Base-by-base conservation (phyloP, 768 basidiomycete species). In the Amanita exitialis region DNA sequence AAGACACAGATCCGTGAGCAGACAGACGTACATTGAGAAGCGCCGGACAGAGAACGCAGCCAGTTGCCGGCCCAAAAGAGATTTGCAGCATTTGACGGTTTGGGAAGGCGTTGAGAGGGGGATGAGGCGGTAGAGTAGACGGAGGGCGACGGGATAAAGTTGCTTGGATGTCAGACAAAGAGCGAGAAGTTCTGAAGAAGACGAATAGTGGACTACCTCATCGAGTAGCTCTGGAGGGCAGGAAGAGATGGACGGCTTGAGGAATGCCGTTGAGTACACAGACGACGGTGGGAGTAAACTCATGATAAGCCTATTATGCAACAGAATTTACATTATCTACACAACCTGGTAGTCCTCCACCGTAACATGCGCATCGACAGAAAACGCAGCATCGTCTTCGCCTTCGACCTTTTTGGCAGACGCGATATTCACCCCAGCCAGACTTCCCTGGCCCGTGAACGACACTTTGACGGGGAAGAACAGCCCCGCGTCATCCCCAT, bases 401-500 rank as follows among this genome's bases (percentile, higher is more conserved):
- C 69, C 73, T 7, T 69, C 68, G 18, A 82, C 67, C 46, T 73
- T 75, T n/a, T 71, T 76, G 34, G 86, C 82, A 27, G 64, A 69
- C 2, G 66, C 73, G 13, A 94, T 78, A 25, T 72, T 75, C 35
- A 96, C 73, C 18, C 92, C 90, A 0, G 86, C 83, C 54, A 95
- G 65, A 59, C 85, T 89, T 6, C 89, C 88, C 57, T 86, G 77
- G 0, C 81, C 86, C 45, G 85, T 80, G 61, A 98, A 97, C 1
- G 74, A 67, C 1, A 95, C 83, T 32, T 76, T 74, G 44, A 99
- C 90, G 2, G 95, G 94, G 89, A 97, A 99, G 72, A 96, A 95
- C 8, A 77, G 78, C 3, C 79, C 82, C 0, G 74, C 67, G 56
- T 95, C 92, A 55, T 91, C 88, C 3, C 90, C 92, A 6, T 81